Evolutionary conservation across 179 eudicot species (phyloP).

Genomic region (Beta lomatogona): DNA sequence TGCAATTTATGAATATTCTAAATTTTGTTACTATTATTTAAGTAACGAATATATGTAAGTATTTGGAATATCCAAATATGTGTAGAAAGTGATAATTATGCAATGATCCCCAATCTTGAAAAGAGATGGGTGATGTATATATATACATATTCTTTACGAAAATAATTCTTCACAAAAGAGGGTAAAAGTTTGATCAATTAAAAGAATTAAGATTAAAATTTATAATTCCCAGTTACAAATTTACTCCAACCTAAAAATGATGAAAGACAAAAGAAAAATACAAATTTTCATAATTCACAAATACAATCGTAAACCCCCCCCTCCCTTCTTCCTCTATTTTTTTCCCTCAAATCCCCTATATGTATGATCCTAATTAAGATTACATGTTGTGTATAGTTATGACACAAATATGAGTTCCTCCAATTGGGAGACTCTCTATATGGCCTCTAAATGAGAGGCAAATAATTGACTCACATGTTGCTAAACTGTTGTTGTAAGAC

Average conservation of each 20-base stretch:
- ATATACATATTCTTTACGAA: background rate
- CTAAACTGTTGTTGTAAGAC: slow-evolving; percentile 59
- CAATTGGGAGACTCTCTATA: slow-evolving; percentile 7
- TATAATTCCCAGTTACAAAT: background rate
- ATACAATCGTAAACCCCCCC: slow-evolving; percentile 15
- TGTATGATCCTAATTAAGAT: slow-evolving; percentile 27
- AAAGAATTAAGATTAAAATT: slow-evolving; percentile 23
- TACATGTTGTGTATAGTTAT: slow-evolving; percentile 19
- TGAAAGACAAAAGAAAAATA: background rate
- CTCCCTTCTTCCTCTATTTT: background rate
- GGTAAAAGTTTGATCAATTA: slow-evolving; percentile 9
- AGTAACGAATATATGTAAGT: no score
- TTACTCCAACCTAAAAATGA: background rate
- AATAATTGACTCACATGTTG: slow-evolving; percentile 33
- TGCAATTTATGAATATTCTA: background rate
- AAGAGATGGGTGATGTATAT: background rate
- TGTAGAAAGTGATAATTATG: no score
- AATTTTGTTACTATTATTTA: no score
- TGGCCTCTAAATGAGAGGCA: background rate
- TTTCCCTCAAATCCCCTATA: slow-evolving; percentile 1
- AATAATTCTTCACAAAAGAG: background rate
- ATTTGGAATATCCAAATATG: no score
- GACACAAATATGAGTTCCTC: slow-evolving; percentile 23
- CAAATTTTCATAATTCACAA: slow-evolving; percentile 3
- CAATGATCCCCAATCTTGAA: background rate